These are phyloP conservation scores for Lanmaoa pseudosensibilis DNA, from an alignment of 768 basidiomycete genomes.

Conservation along the genomic window DNA sequence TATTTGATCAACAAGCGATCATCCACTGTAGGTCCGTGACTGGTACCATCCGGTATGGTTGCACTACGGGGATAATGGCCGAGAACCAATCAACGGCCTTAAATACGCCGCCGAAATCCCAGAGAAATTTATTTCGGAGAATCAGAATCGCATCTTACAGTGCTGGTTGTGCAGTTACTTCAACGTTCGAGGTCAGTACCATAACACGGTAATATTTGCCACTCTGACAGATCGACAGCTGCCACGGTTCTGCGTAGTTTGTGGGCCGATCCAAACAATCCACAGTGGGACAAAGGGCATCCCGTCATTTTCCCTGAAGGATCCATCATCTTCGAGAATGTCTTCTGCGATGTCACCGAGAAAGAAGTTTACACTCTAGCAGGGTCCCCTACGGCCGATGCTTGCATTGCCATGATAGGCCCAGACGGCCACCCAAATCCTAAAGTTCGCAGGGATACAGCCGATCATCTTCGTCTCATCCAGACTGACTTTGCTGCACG, in stretches of 20 bases:
- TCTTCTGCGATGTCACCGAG: not conserved
- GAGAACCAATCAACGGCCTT: conserved; percentile 1
- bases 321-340: not conserved
- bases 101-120: not conserved
- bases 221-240: not conserved
- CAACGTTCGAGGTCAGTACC: not conserved
- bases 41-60: conserved; percentile 4
- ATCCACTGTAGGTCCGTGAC: not conserved
- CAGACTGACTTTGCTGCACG: not conserved
- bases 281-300: not conserved
- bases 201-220: not conserved
- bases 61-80: not conserved
- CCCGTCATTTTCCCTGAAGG: not conserved
- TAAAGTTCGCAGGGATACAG: not conserved
- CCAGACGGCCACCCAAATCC: not conserved
- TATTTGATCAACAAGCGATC: not conserved
- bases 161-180: not conserved
- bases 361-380: not conserved
- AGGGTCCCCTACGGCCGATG: not conserved
- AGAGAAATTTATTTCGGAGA: not conserved
- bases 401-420: not conserved
- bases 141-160: not conserved
- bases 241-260: not conserved
- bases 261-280: not conserved
- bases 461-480: not conserved